A percentile compares a stretch with the other conserved stretches of the same genome.
Evolutionary conservation across 1,284 basidiomycete genomes (phyloP).

Genomic region (Fomitopsis pinicola): DNA sequence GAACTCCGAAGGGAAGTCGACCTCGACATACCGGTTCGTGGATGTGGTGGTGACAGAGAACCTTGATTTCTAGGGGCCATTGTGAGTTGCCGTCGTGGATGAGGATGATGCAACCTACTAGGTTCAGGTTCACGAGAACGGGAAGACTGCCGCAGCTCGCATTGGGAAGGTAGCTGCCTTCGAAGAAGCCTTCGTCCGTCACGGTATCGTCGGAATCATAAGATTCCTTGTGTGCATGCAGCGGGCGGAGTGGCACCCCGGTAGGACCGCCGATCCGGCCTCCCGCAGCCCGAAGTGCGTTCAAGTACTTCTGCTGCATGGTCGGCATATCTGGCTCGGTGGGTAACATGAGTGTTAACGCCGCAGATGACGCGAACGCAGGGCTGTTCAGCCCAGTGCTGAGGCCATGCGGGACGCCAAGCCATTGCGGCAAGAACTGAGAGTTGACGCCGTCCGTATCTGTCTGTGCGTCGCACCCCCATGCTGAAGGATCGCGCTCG

Average conservation of each 20-base stretch:
- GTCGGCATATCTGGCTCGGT: constrained; percentile 12
- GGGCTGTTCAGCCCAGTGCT: constrained; percentile 18
- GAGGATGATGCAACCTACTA: constrained; percentile 19
- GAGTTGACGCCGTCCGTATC: constrained; percentile 26
- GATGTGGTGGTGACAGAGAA: constrained; percentile 51
- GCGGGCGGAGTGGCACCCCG: background rate
- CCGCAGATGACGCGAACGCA: constrained; percentile 21
- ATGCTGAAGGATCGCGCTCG: background rate
- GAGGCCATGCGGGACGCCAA: constrained; percentile 15
- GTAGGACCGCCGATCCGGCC: constrained; percentile 6
- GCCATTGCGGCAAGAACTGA: constrained; percentile 16
- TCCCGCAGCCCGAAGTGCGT: background rate
- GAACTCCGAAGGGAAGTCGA: constrained; percentile 21
- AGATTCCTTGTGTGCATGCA: background rate
- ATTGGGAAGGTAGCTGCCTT: constrained; percentile 21
- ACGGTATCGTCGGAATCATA: constrained; percentile 10
- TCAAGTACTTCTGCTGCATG: constrained; percentile 9
- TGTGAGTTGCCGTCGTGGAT: background rate
- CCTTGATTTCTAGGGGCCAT: constrained; percentile 34
- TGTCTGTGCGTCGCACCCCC: constrained; percentile 15
- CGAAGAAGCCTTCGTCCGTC: constrained; percentile 27
- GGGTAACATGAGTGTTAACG: constrained; percentile 13
- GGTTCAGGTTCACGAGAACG: constrained; percentile 28
- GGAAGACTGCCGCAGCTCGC: constrained; percentile 22
- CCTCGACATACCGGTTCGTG: constrained; percentile 42